Evolutionary conservation across 1,284 basidiomycete species (phyloP).

Genomic region (Leccinum idahoense): DNA sequence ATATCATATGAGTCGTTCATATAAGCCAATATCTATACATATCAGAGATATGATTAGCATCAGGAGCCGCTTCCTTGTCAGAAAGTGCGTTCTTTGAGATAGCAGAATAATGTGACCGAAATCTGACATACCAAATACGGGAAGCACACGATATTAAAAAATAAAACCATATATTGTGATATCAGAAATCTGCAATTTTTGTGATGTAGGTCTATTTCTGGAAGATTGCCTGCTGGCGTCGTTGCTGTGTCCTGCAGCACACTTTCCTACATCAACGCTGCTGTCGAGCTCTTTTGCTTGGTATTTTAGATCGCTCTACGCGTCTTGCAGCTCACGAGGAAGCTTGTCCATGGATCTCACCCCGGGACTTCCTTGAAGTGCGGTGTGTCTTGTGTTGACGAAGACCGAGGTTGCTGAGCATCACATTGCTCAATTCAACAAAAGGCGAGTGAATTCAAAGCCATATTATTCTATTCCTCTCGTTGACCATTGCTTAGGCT

Average conservation of each 20-base stretch:
- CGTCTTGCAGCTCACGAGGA: conserved; percentile 37
- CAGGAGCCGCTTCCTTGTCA: too few species aligned
- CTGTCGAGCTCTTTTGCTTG: conserved; percentile 49
- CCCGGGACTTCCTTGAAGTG: conserved; percentile 42
- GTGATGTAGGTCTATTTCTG: conserved; percentile 48
- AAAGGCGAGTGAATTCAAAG: conserved; percentile 25
- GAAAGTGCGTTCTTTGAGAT: too few species aligned
- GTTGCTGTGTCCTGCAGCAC: conserved; percentile 42
- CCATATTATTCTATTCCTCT: neutral
- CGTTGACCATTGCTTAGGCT: conserved; percentile 9
- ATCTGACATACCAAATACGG: too few species aligned
- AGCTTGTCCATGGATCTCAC: conserved; percentile 25
- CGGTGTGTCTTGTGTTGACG: conserved; percentile 43
- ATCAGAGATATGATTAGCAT: too few species aligned
- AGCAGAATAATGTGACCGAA: too few species aligned
- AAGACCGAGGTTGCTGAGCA: conserved; percentile 30
- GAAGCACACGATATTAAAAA: too few species aligned
- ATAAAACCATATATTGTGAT: too few species aligned
- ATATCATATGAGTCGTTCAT: too few species aligned
- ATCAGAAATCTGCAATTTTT: too few species aligned
- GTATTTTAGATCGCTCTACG: conserved; percentile 57
- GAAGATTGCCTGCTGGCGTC: conserved; percentile 53
- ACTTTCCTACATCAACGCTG: conserved; percentile 39
- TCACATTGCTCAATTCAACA: conserved; percentile 35
- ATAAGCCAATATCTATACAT: too few species aligned